Evolutionary conservation across 1,284 basidiomycete species (phyloP), one percentile per base, ranked within the genome.

Genomic region (Pyrrhoderma noxium): DNA sequence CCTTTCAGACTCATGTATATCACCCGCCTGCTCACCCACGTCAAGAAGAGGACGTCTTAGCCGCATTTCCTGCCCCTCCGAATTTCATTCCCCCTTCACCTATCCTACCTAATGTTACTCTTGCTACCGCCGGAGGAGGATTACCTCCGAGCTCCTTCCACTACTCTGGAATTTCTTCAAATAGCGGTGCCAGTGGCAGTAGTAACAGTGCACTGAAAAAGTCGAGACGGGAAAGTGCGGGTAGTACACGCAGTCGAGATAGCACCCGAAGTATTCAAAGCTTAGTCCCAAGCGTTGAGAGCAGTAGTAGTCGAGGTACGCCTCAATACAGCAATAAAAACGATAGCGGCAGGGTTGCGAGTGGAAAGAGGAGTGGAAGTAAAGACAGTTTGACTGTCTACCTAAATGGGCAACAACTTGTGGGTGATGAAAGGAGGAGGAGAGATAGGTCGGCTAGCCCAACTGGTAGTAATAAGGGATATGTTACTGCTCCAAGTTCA

Each of bases 31-130:
- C 27, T 5, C 27, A 31, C 5, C 27, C 27, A 31, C 27, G 11
- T 11, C 5, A 31, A 11, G 27, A 31, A 31, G 27, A 31, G 11
- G 38, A 40, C 38, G 45, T 14, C 8, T 51, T 57, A 5, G 55
- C 56, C 31, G 47, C 53, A 18, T 57, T 57, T 41, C 56, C 56
- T 3, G 42, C 53, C 1, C 56, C 56, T 16, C 56, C 56, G 19
- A 52, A 43, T 5, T 49, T 51, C 23, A 55, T 57, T 31, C 56
- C 56, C 16, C 21, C 47, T 7, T 48, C 49, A 34, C 50, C 56
- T 22, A 19, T 44, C 18, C 31, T 35, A 3, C 39, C 49, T 1
- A 16, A 38, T 19, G 14, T 23, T 14, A 21, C 21, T 45, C 21
- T 34, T 31, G 13, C 23, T 16, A 22, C 31, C 42, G 18, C 40